Base-by-base conservation (phyloP, 176 grass and related monocot species). In the Ampelocalamus luodianensis region DNA sequence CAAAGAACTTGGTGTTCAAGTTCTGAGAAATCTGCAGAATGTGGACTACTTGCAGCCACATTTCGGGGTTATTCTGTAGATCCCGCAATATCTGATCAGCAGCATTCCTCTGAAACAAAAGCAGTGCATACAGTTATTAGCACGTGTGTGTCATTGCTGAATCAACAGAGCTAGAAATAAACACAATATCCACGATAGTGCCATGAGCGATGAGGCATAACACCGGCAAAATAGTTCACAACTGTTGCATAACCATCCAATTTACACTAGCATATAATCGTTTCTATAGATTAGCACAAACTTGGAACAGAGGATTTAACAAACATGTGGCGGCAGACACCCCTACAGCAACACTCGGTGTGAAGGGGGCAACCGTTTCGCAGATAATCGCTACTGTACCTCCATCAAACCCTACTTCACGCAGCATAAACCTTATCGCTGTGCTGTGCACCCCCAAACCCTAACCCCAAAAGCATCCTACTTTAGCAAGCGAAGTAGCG, bases 1-100 rank as follows among this genome's bases (percentile, higher is more conserved):
- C 93, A 79, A 96, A 99, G 75, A 99, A 99, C 68, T 99, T 99
- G 71, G 97, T 96, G 86, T 99, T 99, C 61, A 99, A 77, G 74
- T 89, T 94, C 79, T 99, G 93, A 2, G 97, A 96, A 71, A 96
- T 94, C 74, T 34, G 32, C 65, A 99, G 81, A 86, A 99, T 94
- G 86, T 99, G 93, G 32, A 99, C 97, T 7, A 99, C 97, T 86
- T 99, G 97, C 37, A 99, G 80, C 97, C 97, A 99, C 74, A 90
- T 96, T 63, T 99, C 97, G 2, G 92, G 93, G 68, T 96, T 99
- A 65, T 99, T 99, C 70, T 99, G 97, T 43, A 99, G 85, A 29
- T 99, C 97, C 18, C 97, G 90, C 32, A 99, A 49, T 74, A 99
- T 96, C 82, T 34, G 93, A 83, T 99, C 97, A 17, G 97, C 97